Conservation (phyloP, 1,139 yeast species). For the Saccharomyces hybrid region DNA sequence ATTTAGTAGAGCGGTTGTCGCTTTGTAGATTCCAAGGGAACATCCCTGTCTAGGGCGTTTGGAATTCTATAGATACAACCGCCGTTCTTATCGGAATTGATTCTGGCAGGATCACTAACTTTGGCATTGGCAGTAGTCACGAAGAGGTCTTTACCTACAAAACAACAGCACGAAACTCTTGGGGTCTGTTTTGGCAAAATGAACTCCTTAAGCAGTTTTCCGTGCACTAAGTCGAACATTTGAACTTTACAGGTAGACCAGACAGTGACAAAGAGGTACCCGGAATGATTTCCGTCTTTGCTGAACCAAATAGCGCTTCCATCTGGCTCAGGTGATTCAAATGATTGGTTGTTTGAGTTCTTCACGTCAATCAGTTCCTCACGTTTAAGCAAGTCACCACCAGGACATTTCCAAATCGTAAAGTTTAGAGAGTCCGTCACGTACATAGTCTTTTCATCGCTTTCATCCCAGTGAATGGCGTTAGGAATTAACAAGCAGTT, state of each 20-base stretch:
- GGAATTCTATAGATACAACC: conserved; percentile 13
- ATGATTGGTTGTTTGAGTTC: conserved; percentile 31
- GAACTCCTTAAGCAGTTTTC: conserved; percentile 46
- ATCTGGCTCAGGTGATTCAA: conserved; percentile 60
- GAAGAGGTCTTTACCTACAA: conserved; percentile 68
- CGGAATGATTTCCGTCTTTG: conserved; percentile 34
- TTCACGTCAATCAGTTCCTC: conserved; percentile 39
- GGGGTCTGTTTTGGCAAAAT: conserved; percentile 54
- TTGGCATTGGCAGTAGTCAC: conserved; percentile 60
- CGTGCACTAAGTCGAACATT: conserved; percentile 41
- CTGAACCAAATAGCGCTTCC: conserved; percentile 57
- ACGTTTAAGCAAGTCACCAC: conserved; percentile 35
- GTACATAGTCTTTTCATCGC: conserved; percentile 44
- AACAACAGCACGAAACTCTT: conserved; percentile 59
- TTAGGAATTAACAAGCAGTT: conserved; percentile 51
- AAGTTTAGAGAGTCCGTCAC: conserved; percentile 66
- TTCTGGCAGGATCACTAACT: conserved; percentile 7
- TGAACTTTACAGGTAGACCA: conserved; percentile 56
- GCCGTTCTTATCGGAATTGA: conserved; percentile 9
- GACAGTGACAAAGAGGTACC: conserved; percentile 56
- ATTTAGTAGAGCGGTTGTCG: background rate
- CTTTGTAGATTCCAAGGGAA: background rate
- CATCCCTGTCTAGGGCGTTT: conserved; percentile 2
- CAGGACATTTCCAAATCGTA: conserved; percentile 46
- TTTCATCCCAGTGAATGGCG: conserved; percentile 58